Percentiles rank a stretch among this genome's conserved stretches.
phyloP scores from a whole-genome alignment of 2,329 filamentous ascomycete species.

The Botrytis galanthina region DNA sequence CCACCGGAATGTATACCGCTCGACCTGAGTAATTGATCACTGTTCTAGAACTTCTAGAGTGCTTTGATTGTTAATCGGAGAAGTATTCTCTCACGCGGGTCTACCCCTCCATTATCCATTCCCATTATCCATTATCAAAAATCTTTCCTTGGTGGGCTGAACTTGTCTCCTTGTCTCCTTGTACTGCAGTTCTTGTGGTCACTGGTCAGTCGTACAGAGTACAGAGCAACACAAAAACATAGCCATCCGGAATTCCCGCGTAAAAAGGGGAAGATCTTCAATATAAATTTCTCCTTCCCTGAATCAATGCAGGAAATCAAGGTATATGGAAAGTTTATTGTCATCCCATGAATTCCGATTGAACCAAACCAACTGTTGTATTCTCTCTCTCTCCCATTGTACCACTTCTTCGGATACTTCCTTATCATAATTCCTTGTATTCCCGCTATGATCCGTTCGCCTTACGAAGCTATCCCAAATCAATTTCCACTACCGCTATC shows the following conservation, averaged over 20 bases:
- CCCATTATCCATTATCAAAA: background rate
- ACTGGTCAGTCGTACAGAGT: background rate
- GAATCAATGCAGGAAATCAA: background rate
- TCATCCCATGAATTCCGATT: background rate
- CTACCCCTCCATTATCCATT: background rate
- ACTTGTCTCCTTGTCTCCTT: background rate
- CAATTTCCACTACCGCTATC: background rate
- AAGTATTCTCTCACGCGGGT: background rate
- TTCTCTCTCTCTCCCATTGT: background rate
- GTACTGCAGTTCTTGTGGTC: background rate
- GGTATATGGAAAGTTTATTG: background rate
- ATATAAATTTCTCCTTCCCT: background rate
- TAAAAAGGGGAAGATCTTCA: slow-evolving; percentile 8
- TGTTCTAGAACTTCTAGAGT: background rate
- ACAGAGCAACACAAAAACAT: background rate
- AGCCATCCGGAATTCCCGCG: background rate
- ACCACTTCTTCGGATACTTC: background rate
- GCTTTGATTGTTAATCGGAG: background rate
- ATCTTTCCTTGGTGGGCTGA: background rate
- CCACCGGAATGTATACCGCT: background rate
- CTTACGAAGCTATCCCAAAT: background rate
- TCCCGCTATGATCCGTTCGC: slow-evolving; percentile 3
- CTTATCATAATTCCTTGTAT: background rate
- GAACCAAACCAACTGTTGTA: background rate
- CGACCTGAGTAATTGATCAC: background rate